Percentiles rank a stretch among this genome's conserved stretches.
Conservation (phyloP, 176 grass and related monocot genomes). For the Thinopyrum elongatum region DNA sequence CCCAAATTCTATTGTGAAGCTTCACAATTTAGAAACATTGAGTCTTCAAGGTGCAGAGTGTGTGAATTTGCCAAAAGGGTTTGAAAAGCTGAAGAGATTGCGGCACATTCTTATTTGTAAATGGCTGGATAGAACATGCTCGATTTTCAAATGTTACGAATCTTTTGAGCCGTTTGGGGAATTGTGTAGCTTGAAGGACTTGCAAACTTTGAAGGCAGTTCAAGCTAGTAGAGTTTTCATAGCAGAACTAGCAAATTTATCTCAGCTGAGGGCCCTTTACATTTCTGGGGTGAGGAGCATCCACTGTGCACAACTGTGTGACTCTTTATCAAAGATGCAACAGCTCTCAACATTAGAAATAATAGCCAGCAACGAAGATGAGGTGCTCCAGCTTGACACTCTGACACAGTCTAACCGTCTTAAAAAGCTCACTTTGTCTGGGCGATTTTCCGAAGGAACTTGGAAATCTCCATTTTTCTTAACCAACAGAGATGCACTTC, state of each 20-base stretch:
- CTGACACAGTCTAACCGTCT: not conserved
- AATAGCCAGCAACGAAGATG: constrained; percentile 19
- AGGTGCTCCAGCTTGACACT: constrained; percentile 20
- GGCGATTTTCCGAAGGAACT: not conserved
- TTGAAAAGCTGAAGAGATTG: constrained; percentile 14
- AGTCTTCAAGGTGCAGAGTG: not conserved
- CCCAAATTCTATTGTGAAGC: constrained; percentile 40
- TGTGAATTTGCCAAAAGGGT: not conserved
- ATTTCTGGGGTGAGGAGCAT: not conserved
- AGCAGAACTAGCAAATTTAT: constrained; percentile 12
- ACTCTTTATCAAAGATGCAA: constrained; percentile 13
- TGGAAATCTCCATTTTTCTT: constrained; percentile 6
- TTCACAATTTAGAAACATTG: constrained; percentile 53
- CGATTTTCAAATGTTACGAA: not conserved
- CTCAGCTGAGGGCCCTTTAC: not conserved
- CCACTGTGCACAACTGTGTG: constrained; percentile 20
- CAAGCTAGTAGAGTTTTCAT: not conserved
- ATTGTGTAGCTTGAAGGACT: not conserved
- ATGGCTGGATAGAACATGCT: fast-evolving
- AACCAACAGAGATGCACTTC: not conserved
- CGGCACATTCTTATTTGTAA: constrained; percentile 20
- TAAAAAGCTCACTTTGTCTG: not conserved
- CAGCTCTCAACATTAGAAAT: constrained; percentile 15
- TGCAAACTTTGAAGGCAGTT: not conserved
- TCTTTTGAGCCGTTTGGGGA: not conserved